Base-by-base conservation (phyloP, 345 rosid species). In the Camelina neglecta region DNA sequence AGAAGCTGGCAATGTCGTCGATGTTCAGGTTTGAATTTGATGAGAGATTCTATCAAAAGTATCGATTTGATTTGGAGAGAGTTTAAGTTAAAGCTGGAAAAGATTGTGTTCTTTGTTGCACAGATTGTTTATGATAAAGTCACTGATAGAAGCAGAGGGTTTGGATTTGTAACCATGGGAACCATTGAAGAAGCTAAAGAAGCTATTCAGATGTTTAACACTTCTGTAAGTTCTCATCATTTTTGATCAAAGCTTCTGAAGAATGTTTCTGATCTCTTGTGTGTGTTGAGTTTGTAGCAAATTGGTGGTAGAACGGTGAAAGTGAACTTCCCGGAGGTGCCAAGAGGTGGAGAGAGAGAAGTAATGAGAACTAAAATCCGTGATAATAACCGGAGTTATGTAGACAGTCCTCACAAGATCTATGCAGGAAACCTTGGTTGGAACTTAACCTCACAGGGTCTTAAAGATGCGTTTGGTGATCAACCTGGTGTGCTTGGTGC, bases 281-380 rank as follows among this genome's bases (percentile, higher is more conserved):
- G 4, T 18, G 23, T 58, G 60, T 51, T 70, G 53, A 15, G 23
- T 55, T 76, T 76, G 12, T 86, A 95, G 97, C 92, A 86, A 94
- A 64, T 95, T 63, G 96, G 97, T 55, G 97, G 97, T 67, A 76
- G 97, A 44, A 86, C 90, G 1, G 86, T 85, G 74, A 92, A 77
- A 83, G 97, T 95, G 77, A 95, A 92, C 90, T 88, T 89, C 79
- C 97, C 97, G 6, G 96, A 92, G 81, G 99, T 92, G 61, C 97
- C 99, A 15, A 88, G 81, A 81, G 99, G 99, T 69, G 97, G 92
- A 9, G 97, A 94, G 77, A 86, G 90, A 76, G 92, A 85, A 72
- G 79, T 90, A n/a, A 82, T 88, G 90, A 84, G 85, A 15, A 84
- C 85, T 11, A 86, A 72, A 72, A 84, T 92, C 69, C 69, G 81